Conservation (phyloP, 257 asterid species). For the Solanum tacnaense region DNA sequence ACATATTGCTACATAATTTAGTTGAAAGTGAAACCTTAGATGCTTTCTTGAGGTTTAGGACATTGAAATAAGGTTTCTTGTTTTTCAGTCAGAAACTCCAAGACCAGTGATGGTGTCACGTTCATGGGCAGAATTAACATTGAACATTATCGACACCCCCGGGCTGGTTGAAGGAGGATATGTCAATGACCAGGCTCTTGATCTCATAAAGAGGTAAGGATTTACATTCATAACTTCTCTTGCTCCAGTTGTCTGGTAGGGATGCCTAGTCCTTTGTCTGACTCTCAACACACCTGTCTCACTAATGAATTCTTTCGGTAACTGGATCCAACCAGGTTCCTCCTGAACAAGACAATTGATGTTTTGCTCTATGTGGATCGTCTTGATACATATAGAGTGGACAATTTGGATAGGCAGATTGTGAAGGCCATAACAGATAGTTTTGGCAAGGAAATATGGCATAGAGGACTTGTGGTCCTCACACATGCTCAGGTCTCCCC, state of each 20-base stretch:
- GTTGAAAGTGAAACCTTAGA: background rate
- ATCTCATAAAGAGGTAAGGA: conserved; percentile 63
- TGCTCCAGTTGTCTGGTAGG: background rate
- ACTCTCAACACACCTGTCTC: background rate
- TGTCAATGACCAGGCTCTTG: conserved; percentile 74
- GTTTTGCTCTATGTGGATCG: conserved; percentile 96
- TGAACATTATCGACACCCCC: conserved; percentile 88
- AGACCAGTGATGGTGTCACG: conserved; percentile 97
- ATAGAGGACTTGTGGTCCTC: conserved; percentile 67
- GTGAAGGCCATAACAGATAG: conserved; percentile 78
- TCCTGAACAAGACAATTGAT: conserved; percentile 81
- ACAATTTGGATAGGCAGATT: conserved; percentile 75
- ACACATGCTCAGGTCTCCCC: conserved; percentile 98
- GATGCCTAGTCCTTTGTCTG: background rate
- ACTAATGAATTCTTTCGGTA: background rate
- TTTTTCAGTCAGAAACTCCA: conserved; percentile 77
- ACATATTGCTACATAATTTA: background rate
- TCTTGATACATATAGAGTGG: conserved; percentile 91
- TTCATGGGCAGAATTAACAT: conserved; percentile 62
- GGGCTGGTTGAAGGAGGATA: conserved; percentile 96
- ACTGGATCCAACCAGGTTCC: conserved; percentile 61
- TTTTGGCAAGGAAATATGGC: conserved; percentile 87
- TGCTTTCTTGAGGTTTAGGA: background rate
- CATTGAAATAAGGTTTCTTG: background rate
- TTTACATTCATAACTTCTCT: background rate